phyloP scores from a whole-genome alignment of 306 rosid species.

The Casuarina equisetifolia region DNA sequence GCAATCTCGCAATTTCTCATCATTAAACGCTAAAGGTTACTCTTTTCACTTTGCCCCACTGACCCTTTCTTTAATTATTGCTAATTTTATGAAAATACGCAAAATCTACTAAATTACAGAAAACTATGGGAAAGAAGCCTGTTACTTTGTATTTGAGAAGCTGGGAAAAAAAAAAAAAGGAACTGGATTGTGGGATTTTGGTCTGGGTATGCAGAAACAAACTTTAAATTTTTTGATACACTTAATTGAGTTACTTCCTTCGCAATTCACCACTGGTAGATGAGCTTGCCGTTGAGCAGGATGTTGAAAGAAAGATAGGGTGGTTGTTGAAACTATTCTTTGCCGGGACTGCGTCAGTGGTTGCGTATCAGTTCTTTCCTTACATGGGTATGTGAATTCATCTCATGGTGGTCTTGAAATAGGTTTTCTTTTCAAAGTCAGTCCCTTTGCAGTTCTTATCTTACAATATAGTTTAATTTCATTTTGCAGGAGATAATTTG shows the following conservation, averaged over 20 bases:
- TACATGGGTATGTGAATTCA: slow-evolving; percentile 59
- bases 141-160: neutral
- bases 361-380: slow-evolving; percentile 85
- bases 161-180: neutral
- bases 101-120: neutral
- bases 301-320: slow-evolving; percentile 81
- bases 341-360: slow-evolving; percentile 66
- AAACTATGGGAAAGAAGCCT: neutral
- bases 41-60: neutral
- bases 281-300: slow-evolving; percentile 58
- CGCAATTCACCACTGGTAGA: slow-evolving; percentile 39
- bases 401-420: neutral
- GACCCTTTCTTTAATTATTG: neutral
- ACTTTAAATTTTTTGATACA: neutral
- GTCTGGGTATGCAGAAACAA: neutral
- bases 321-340: slow-evolving; percentile 78
- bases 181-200: neutral
- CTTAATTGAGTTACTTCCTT: neutral
- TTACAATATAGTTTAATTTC: slow-evolving; percentile 22
- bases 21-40: slow-evolving; percentile 50
- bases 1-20: slow-evolving; percentile 55
- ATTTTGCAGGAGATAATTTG: slow-evolving; percentile 76
- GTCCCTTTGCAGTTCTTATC: slow-evolving; percentile 18
- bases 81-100: neutral
- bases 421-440: slow-evolving; percentile 7